Evolutionary conservation across 345 rosid species (phyloP), one percentile per base, ranked within the genome.

Genomic region (thale cress (Arabidopsis thaliana)): DNA sequence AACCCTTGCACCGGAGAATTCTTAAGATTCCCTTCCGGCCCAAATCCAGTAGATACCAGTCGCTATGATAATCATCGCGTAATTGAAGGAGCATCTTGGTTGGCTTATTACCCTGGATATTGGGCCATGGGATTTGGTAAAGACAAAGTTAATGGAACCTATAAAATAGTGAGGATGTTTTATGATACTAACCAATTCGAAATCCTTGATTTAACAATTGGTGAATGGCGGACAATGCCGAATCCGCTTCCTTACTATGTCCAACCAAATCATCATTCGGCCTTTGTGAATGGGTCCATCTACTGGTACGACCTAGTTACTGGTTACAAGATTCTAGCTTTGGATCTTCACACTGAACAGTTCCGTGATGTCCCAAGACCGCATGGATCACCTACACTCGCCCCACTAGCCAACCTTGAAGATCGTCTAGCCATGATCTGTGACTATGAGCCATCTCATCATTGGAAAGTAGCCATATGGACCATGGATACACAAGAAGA

Each of bases 271-370:
- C 2, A 45, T 28, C 1, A 42, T 9, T 57, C 73, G 0, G 55
- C 33, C 0, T 56, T 12, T 69, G 55, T 44, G 9, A 69, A 57
- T 30, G 73, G 73, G 2, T 69, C 65, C 13, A 44, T 69, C 44
- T 57, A 42, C 55, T 69, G 65, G 73, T 4, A 42, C 28, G 28
- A 37, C 24, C 1, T 0, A 25, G 2, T 25, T n/a, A 0, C 7
- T 34, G 28, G 28, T 25, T 2, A 3, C n/a, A 0, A 6, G 20
- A 25, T 67, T 9, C 40, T 57, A 57, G 65, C 74, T 22, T 13
- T 69, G 13, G 56, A 69, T 34, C 65, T 69, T 69, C 74, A 57
- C 41, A 69, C 56, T 0, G 34, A 57, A 57, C 13, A 69, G 74
- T 69, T 69, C 14, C 4, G 45, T 4, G 6, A 30, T 25, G 28